Base-by-base conservation (phyloP, 2,329 filamentous ascomycete species). In the Ophioceras dolichostomum region DNA sequence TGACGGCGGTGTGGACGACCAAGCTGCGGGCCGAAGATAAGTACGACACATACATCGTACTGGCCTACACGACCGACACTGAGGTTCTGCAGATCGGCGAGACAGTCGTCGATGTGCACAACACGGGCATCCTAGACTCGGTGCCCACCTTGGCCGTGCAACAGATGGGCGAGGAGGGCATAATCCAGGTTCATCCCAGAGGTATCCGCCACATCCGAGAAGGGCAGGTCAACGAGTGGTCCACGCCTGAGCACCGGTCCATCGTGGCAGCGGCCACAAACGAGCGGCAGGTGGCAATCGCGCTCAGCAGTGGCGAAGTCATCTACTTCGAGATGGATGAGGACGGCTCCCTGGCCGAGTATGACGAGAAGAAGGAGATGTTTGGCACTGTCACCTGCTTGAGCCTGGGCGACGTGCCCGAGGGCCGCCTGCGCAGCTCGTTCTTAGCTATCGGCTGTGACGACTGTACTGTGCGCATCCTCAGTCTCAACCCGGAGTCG, bases 241-340 rank as follows among this genome's bases (percentile, higher is more conserved):
- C 83, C 12, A 82, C 84, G 5, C 93, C 93, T 0, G 82, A 93
- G 47, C 89, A 98, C 64, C 76, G 91, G 17, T 93, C 89, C 0
- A 96, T 98, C 45, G 87, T 96, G 33, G 86, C 89, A 8, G 93
- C 89, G 24, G 81, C 89, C 1, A 91, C 89, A 13, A 99, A 98
- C 51, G 79, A 89, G 49, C 77, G 84, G 30, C 91, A 99, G 59
- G 85, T 98, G 19, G 87, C 87, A 4, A 80, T 96, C 35, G 91
- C 91, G 1, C 67, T 99, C 19, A 96, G 88, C 54, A 95, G 88
- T 8, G 89, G 89, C 27, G 91, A 98, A 57, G 89, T 98, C 44
- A 84, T 94, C 30, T 98, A 96, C 54, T 98, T 98, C 48, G 93
- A 98, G 56, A 89, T 95, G 77, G 91, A 95, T 51, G 73, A 76